Base-by-base conservation (phyloP, 768 basidiomycete genomes). In the Kwoniella heveanensis region DNA sequence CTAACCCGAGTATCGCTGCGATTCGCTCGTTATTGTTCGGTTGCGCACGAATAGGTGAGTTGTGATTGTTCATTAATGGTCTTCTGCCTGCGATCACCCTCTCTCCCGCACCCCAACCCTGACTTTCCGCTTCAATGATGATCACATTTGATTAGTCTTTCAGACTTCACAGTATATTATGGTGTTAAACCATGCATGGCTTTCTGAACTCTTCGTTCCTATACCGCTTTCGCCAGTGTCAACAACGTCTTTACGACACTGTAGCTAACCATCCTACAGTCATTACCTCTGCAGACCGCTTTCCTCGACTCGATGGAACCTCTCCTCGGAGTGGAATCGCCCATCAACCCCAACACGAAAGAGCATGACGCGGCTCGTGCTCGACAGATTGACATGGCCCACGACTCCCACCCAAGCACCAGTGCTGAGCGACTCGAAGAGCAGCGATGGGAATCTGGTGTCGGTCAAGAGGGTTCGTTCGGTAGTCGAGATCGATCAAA, bases 251-350 rank as follows among this genome's bases (percentile, higher is more conserved):
- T 10, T 3, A 19, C 3, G 37, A 6, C 55, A 15, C 30, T 36
- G 44, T 29, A 32, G 72, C 70, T 74, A 56, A 73, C 65, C 24
- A 39, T n/a, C 50, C 44, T 36, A 62, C 68, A 91, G 89, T 83
- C 82, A 39, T 86, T 86, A 73, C 78, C 81, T 2, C 72, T 93
- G 4, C 92, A 96, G 82, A 89, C 86, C 0, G 90, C 90, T 9
- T 92, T 94, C 79, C 84, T 83, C 7, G 74, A 78, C 48, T 90
- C 88, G 19, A 96, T 96, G 92, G 92, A 96, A 71, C 80, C 80
- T 44, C 77, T 90, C 4, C 83, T 96, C 27, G 88, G 86, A 39
- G 86, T 89, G n/a, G 54, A 67, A 48, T 39, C 54, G 1, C 66
- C 66, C 13, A 54, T 56, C 19, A 67, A 64, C 53, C 49, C 46